These are phyloP conservation scores for Pseudozyma flocculosa DNA, from an alignment of 1,284 basidiomycete species.

Conservation along the genomic window DNA sequence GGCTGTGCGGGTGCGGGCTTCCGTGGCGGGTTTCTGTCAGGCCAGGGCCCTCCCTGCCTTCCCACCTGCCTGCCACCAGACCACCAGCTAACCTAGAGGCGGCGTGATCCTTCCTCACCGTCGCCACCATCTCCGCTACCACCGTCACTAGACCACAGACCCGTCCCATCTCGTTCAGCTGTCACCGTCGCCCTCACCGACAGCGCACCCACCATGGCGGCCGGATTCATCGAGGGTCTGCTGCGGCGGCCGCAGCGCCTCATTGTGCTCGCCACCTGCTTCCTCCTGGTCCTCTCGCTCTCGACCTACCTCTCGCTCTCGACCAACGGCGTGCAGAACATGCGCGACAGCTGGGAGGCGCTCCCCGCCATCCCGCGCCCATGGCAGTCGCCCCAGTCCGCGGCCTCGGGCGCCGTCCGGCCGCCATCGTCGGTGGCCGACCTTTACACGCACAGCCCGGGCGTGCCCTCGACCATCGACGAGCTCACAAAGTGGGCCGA, in stretches of 20 bases:
- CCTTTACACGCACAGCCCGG: conserved; percentile 47
- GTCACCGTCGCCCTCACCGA: too few species aligned
- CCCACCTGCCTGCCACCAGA: too few species aligned
- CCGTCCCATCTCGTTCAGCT: too few species aligned
- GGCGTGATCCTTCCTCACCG: too few species aligned
- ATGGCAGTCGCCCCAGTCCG: conserved; percentile 14
- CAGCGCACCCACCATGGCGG: conserved; percentile 11
- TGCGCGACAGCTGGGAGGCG: conserved; percentile 22
- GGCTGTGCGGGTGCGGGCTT: too few species aligned
- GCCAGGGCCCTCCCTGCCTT: too few species aligned
- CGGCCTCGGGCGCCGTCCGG: conserved; percentile 7
- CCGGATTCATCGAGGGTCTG: conserved; percentile 37
- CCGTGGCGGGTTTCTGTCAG: too few species aligned
- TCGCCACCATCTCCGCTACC: too few species aligned
- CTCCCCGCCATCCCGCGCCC: conserved; percentile 15
- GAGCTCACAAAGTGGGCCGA: conserved; percentile 46
- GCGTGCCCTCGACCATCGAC: conserved; percentile 35
- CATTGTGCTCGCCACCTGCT: conserved; percentile 33
- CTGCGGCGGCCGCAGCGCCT: conserved; percentile 45
- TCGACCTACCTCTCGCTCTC: conserved; percentile 45
- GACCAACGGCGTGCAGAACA: conserved; percentile 22
- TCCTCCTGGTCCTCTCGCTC: conserved; percentile 40
- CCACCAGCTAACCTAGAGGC: too few species aligned
- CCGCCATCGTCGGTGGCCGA: conserved; percentile 32
- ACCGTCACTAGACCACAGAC: too few species aligned